These are phyloP conservation scores for Carex sylvatica DNA, from an alignment of 202 grass and related monocot genomes.

Conservation along the genomic window DNA sequence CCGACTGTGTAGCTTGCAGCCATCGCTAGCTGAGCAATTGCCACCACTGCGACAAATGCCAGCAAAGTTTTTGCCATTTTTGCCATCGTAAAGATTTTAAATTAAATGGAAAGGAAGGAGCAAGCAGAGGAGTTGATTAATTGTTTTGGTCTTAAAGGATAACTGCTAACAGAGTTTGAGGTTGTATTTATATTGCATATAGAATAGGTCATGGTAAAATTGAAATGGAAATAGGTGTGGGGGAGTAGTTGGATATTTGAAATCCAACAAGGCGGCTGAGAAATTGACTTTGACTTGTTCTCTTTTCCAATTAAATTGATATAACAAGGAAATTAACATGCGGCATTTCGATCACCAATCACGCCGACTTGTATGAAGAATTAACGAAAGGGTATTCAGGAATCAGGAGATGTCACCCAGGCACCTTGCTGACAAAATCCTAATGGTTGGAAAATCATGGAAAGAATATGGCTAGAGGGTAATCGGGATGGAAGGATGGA, in stretches of 20 bases:
- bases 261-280: constrained; percentile 10
- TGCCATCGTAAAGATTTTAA: background rate
- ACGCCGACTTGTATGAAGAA: no score
- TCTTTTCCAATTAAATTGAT: no score
- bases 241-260: background rate
- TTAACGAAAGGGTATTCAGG: no score
- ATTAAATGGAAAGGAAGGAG: background rate
- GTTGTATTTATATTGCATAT: constrained; percentile 21
- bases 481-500: no score
- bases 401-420: no score
- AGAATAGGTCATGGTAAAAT: constrained; percentile 14
- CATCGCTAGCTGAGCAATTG: background rate
- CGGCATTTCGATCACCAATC: background rate
- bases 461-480: no score
- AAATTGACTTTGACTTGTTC: background rate
- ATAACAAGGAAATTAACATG: background rate
- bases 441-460: no score
- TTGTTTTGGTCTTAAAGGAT: background rate
- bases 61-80: constrained; percentile 12
- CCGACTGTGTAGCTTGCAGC: constrained; percentile 44
- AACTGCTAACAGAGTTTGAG: background rate
- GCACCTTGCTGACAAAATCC: no score
- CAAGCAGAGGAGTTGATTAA: constrained; percentile 22
- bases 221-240: background rate
- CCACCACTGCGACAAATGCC: background rate